Conservation (phyloP, 73 alveolate genomes). For the Blepharisma japonicum region DNA sequence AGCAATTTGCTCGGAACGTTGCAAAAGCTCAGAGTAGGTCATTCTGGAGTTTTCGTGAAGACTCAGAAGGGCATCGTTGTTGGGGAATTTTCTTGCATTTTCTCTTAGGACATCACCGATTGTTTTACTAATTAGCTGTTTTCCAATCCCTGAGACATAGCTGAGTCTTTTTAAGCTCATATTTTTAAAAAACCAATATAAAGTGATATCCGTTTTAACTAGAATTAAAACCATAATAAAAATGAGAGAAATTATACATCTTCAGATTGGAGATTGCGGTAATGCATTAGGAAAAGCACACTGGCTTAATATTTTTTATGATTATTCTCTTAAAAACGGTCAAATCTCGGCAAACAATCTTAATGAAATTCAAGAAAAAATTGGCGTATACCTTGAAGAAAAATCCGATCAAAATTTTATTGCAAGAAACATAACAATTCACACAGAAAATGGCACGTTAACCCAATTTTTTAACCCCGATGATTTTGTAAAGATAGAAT, state of each 20-base stretch:
- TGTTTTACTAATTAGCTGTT: background rate
- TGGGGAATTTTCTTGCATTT: slow-evolving; percentile 41
- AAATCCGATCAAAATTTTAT: too few relatives aligned
- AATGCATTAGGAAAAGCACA: slow-evolving; percentile 88
- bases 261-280: slow-evolving; percentile 95
- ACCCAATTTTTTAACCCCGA: slow-evolving; percentile 39
- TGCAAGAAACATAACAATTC: too few relatives aligned
- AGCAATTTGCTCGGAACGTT: slow-evolving; percentile 61
- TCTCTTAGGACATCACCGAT: slow-evolving; percentile 9
- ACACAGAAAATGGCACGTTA: too few relatives aligned
- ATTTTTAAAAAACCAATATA: background rate
- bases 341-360: too few relatives aligned
- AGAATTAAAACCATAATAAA: too few relatives aligned
- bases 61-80: slow-evolving; percentile 37
- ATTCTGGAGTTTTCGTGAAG: slow-evolving; percentile 8
- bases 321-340: slow-evolving; percentile 42
- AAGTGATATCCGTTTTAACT: too few relatives aligned
- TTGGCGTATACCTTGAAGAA: too few relatives aligned
- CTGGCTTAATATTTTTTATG: slow-evolving; percentile 85
- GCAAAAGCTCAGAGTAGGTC: slow-evolving; percentile 58
- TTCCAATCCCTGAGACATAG: background rate
- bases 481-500: slow-evolving; percentile 31
- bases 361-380: too few relatives aligned
- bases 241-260: too few relatives aligned
- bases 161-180: background rate